Base-by-base conservation (phyloP, 2,329 filamentous ascomycete species). In the Stagonosporopsis tanaceti region DNA sequence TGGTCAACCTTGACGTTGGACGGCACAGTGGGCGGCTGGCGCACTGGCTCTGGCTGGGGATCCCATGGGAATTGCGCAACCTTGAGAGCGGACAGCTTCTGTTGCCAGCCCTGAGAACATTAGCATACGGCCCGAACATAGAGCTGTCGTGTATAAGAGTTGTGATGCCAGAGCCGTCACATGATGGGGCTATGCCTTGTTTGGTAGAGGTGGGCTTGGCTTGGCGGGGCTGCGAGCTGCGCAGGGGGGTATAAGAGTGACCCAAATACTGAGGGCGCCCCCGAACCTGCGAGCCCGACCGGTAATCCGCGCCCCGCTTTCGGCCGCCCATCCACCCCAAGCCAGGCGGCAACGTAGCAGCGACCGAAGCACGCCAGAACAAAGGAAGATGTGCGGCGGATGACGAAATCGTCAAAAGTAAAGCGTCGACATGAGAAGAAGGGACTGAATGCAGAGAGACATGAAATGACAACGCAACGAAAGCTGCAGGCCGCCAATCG, bases 51-150 rank as follows among this genome's bases (percentile, higher is more conserved):
- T 22, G 71, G 72, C 52, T 72, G 89, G 40, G 95, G 94, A 74
- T 99, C 95, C 95, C 95, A 99, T 11, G 95, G 94, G 75, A 98
- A 97, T 55, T 86, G 82, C 58, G 95, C 95, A 60, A 98, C 89
- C 65, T 90, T 87, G 64, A 96, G 87, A 66, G 88, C 87, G 1
- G 93, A 90, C 34, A 99, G 84, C 78, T 96, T 97, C 69, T 89
- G 84, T 82, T 98, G 93, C 95, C 95, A 99, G 80, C 89, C 91
- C 93, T 98, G 50, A 45, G 20, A 50, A 48, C 69, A 71, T 68
- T 57, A 66, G 63, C 54, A 54, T 54, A 37, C 56, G 34, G 44
- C 55, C 46, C 25, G 25, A 42, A 15, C 27, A 14, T 37, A 17
- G 42, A 60, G 17, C 28, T 45, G 41, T 34, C 54, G 37, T 42